These are phyloP conservation scores for Brassica napus DNA, from an alignment of 345 rosid genomes.

Conservation along the genomic window DNA sequence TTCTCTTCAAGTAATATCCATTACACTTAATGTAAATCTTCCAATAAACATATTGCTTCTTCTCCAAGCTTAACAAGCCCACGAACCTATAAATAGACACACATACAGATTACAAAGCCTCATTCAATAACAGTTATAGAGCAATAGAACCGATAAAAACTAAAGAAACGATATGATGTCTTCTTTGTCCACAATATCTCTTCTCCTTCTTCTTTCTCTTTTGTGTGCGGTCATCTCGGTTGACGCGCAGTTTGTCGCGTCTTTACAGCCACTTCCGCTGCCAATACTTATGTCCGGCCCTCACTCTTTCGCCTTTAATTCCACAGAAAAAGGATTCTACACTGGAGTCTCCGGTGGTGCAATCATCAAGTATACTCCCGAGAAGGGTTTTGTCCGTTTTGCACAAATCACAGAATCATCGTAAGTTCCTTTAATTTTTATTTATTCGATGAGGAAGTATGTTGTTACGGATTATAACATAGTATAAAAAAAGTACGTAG, in stretches of 20 bases:
- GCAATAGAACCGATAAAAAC: neutral
- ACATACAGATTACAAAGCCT: neutral
- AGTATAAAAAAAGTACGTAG: neutral
- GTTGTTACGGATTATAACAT: neutral
- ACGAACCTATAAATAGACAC: neutral
- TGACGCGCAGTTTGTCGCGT: neutral
- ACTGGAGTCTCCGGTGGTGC: constrained; percentile 31
- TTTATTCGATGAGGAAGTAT: neutral
- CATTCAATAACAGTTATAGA: neutral
- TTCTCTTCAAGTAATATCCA: no score
- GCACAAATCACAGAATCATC: constrained; percentile 26
- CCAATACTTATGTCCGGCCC: constrained; percentile 32
- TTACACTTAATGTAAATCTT: no score
- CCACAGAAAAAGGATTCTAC: constrained; percentile 40
- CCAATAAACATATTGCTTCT: no score
- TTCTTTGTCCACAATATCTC: neutral
- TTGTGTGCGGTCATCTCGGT: constrained; percentile 27
- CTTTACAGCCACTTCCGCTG: constrained; percentile 28
- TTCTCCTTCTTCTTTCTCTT: constrained; percentile 17
- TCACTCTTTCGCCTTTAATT: constrained; percentile 36
- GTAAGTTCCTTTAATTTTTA: constrained; percentile 9
- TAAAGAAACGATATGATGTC: constrained; percentile 6
- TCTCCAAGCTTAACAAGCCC: no score
- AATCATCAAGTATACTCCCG: constrained; percentile 37
- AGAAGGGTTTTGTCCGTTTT: constrained; percentile 29